Conservation (phyloP, 2,329 filamentous ascomycete genomes). For the Aspergillus quadrilineatus region DNA sequence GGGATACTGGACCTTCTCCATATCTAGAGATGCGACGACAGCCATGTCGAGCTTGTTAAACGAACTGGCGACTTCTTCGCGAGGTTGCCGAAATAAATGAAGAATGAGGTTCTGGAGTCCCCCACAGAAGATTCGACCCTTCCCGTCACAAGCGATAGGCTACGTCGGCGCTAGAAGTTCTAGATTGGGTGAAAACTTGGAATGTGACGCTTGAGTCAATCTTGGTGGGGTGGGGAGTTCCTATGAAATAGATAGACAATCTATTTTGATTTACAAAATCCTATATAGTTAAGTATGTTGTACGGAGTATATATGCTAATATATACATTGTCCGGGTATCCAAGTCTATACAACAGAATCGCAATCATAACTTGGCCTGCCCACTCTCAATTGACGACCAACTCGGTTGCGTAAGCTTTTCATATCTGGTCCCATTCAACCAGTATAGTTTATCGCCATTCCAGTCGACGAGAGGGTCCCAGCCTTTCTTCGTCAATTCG, state of each 20-base stretch:
- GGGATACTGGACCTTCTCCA: conserved; percentile 2
- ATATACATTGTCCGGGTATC: not conserved
- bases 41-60: not conserved
- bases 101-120: not conserved
- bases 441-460: conserved; percentile 45
- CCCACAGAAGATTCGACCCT: not conserved
- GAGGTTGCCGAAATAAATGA: not conserved
- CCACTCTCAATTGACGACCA: conserved; percentile 47
- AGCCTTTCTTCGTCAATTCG: conserved; percentile 44
- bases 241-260: not conserved
- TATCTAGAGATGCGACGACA: not conserved
- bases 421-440: conserved; percentile 44
- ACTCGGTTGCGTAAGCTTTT: conserved; percentile 36
- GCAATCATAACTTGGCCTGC: conserved; percentile 42
- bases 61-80: not conserved
- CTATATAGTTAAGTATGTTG: not conserved
- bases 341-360: not conserved
- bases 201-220: not conserved
- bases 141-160: not conserved
- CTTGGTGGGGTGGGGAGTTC: not conserved
- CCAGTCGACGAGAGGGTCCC: conserved; percentile 36
- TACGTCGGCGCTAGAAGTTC: not conserved
- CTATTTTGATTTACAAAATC: no score
- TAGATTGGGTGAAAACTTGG: not conserved
- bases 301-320: not conserved